These are phyloP conservation scores for Pythium folliculosum DNA, from an alignment of 352 stramenopile species.

Conservation along the genomic window DNA sequence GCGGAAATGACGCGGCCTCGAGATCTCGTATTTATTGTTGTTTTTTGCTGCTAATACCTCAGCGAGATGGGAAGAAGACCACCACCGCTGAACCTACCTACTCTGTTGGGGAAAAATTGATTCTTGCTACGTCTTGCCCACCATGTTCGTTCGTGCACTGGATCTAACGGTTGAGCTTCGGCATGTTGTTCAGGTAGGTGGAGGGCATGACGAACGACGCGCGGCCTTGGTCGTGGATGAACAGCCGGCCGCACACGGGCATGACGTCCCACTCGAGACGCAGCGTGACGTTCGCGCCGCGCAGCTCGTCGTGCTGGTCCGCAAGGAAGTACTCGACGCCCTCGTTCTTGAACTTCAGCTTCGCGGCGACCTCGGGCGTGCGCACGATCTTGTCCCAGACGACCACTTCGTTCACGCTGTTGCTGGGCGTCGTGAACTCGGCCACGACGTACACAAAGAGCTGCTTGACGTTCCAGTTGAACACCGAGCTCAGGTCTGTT, in stretches of 20 bases:
- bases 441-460: conserved; percentile 88
- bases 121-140: no score
- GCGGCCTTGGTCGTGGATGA: conserved; percentile 57
- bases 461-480: conserved; percentile 92
- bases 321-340: conserved; percentile 84
- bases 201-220: conserved; percentile 61
- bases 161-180: conserved; percentile 29
- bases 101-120: neutral
- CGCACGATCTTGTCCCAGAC: conserved; percentile 87
- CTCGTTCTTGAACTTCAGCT: conserved; percentile 60
- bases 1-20: conserved; percentile 39
- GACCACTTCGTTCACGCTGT: conserved; percentile 78
- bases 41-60: neutral
- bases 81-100: neutral
- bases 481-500: conserved; percentile 79
- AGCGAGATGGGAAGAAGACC: neutral
- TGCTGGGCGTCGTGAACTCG: conserved; percentile 72
- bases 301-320: conserved; percentile 78
- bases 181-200: conserved; percentile 70
- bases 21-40: conserved; percentile 12
- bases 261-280: conserved; percentile 87
- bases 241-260: conserved; percentile 79
- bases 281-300: conserved; percentile 76
- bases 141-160: no score
- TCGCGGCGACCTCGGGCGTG: conserved; percentile 49